Base-by-base conservation (phyloP, 139 green algal genomes). In the Haematococcus sp. region DNA sequence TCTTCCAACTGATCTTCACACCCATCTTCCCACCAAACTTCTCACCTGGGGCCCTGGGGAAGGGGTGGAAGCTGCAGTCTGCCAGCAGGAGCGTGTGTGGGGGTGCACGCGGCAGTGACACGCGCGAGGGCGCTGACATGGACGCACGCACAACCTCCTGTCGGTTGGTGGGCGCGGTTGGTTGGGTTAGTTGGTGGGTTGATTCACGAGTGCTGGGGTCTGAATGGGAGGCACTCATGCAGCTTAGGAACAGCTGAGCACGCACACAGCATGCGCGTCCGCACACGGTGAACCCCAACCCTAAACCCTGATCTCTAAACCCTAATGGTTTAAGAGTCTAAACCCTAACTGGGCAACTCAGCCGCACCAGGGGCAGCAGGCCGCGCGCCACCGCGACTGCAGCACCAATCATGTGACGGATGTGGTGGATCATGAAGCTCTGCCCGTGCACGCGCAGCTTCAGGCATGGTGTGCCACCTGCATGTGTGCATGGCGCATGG, bases 91-190 rank as follows among this genome's bases (percentile, higher is more conserved):
- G 86, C 0, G 83, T 92, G 65, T 89, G 40, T 7, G 40, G 40
- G 7, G 40, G 91, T 9, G 92, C 92, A 0, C 89, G 79, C 1
- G 92, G 91, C 51, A 95, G 64, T 31, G 75, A 84, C 1, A 93
- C 66, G 20, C 92, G 81, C 15, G 85, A 77, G 22, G 83, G 88
- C 2, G 75, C 77, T n/a, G 76, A 68, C 60, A 96, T 68, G 0
- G 83, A 86, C 19, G 88, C 86, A 20, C 78, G 52, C n/a, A 95
- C 63, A 52, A 91, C 75, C 28, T 84, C 86, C 40, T 49, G 40
- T 49, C 11, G 40, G 40, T 49, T 49, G 40, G 7, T 49, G 40
- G 40, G 40, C 40, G 40, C 40, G 40, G 40, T 49, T 49, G 40
- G 7, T 49, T 49, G 40, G 7, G 40, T 7, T 11, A 49, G 40